phyloP scores from a whole-genome alignment of 1,139 yeast genomes.

The Geotrichum cucujoidarum region DNA sequence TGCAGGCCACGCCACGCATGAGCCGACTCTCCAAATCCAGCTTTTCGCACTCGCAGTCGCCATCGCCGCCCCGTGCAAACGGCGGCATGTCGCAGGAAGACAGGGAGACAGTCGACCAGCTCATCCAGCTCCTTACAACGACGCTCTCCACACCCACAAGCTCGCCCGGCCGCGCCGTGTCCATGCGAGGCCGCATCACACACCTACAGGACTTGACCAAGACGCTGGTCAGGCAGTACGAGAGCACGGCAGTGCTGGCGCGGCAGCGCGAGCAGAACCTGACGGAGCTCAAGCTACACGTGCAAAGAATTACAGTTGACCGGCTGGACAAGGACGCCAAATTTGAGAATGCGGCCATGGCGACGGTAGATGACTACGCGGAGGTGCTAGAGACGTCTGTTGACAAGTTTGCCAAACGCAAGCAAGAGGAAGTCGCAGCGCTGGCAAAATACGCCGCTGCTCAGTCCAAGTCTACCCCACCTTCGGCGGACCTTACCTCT shows the following conservation, averaged over 20 bases:
- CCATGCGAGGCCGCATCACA: neutral
- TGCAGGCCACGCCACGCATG: constrained; percentile 2
- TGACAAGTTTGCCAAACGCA: neutral
- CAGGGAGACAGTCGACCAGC: neutral
- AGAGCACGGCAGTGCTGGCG: neutral
- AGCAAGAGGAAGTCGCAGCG: neutral
- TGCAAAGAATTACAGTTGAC: neutral
- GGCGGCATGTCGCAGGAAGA: neutral
- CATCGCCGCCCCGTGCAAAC: neutral
- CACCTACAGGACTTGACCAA: neutral
- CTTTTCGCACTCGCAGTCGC: neutral
- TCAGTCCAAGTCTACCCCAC: neutral
- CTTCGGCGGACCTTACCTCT: neutral
- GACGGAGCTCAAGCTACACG: neutral
- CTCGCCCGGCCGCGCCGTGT: neutral
- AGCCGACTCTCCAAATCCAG: constrained; percentile 1
- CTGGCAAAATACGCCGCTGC: neutral
- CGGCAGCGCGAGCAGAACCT: neutral
- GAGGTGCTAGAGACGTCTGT: neutral
- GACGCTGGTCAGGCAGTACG: constrained; percentile 1
- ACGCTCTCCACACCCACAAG: neutral
- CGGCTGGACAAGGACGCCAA: neutral
- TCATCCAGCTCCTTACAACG: neutral
- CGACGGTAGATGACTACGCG: neutral
- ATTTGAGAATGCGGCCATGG: neutral